These are phyloP conservation scores for Eucalyptus pauciflora DNA, from an alignment of 345 rosid species.

Conservation along the genomic window DNA sequence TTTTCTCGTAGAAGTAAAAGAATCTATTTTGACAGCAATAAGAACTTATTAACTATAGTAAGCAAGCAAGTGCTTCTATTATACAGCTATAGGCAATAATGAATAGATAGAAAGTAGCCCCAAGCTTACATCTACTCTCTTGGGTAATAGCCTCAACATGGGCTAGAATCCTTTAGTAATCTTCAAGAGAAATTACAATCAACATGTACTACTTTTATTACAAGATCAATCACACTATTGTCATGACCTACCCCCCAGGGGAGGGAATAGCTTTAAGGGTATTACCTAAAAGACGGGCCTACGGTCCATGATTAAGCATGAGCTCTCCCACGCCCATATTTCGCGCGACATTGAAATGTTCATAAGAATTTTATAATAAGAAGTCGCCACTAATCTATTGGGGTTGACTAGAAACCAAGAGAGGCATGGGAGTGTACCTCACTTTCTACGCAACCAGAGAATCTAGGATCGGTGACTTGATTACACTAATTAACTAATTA, in stretches of 20 bases:
- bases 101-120: neutral
- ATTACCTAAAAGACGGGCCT: too few relatives aligned
- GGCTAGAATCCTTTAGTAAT: neutral
- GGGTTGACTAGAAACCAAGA: rapidly evolving
- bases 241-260: too few relatives aligned
- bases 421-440: too few relatives aligned
- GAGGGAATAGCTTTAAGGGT: too few relatives aligned
- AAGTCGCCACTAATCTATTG: rapidly evolving
- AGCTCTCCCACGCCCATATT: rapidly evolving
- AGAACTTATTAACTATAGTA: neutral
- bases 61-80: neutral
- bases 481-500: too few relatives aligned
- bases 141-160: neutral
- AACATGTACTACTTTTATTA: neutral
- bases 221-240: neutral
- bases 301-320: too few relatives aligned
- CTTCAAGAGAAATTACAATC: neutral
- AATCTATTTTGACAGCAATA: neutral
- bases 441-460: rapidly evolving
- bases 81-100: neutral
- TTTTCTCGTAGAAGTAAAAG: neutral
- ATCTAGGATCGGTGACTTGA: rapidly evolving
- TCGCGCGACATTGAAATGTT: too few relatives aligned
- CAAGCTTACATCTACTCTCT: neutral
- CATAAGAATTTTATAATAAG: too few relatives aligned